Evolutionary conservation across 1,284 basidiomycete species (phyloP).

Genomic region (Ceratobasidium sp.): DNA sequence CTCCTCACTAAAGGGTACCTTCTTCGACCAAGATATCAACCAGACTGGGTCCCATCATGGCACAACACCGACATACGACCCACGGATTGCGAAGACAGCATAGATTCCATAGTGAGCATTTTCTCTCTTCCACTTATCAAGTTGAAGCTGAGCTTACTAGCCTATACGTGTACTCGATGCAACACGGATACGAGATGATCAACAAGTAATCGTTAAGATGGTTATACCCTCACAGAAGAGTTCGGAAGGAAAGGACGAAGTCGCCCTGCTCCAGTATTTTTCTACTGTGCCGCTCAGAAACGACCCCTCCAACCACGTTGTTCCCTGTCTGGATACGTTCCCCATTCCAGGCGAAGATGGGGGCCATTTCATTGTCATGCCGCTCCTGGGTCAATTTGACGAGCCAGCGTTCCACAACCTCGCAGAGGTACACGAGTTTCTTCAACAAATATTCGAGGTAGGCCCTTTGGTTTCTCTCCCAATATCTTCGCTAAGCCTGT

Average conservation of each 20-base stretch:
- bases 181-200: not conserved
- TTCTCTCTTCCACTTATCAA: not conserved
- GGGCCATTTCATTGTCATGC: conserved; percentile 3
- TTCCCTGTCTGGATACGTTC: conserved; percentile 4
- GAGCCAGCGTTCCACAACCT: not conserved
- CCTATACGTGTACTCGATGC: conserved; percentile 18
- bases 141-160: not conserved
- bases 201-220: conserved; percentile 11
- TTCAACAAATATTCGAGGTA: conserved; percentile 7
- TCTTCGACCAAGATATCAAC: conserved; percentile 18
- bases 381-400: not conserved
- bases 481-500: not conserved
- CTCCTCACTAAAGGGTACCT: conserved; percentile 23
- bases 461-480: not conserved
- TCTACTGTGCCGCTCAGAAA: not conserved
- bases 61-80: not conserved
- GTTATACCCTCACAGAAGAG: not conserved
- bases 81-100: conserved; percentile 11
- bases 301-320: not conserved
- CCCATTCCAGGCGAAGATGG: not conserved
- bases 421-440: not conserved
- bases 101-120: conserved; percentile 3
- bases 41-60: conserved; percentile 27
- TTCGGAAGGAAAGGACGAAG: conserved; percentile 2
- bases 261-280: not conserved